Conservation (phyloP, 345 rosid genomes). For the Populus euphratica region DNA sequence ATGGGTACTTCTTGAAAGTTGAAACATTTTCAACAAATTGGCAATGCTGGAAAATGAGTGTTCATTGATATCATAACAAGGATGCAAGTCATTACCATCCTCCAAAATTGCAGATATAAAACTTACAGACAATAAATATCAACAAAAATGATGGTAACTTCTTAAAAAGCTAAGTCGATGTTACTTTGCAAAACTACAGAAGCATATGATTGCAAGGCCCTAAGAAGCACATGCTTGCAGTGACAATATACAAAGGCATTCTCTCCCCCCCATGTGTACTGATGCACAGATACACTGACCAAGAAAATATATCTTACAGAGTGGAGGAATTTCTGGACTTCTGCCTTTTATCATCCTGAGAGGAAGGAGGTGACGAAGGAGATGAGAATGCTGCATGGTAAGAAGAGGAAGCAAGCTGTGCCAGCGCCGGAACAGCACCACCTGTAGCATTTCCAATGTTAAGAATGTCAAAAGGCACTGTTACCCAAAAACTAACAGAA, state of each 20-base stretch:
- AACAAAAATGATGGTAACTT: too few relatives aligned
- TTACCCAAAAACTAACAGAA: background rate
- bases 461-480: background rate
- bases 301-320: slow-evolving; percentile 19
- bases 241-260: background rate
- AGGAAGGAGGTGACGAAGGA: slow-evolving; percentile 38
- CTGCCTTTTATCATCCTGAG: slow-evolving; percentile 49
- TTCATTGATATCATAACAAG: too few relatives aligned
- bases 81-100: too few relatives aligned
- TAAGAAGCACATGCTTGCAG: background rate
- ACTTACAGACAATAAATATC: too few relatives aligned
- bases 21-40: too few relatives aligned
- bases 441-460: slow-evolving; percentile 41
- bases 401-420: slow-evolving; percentile 81
- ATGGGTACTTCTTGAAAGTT: too few relatives aligned
- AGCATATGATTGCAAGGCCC: background rate
- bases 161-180: too few relatives aligned
- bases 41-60: too few relatives aligned
- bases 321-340: slow-evolving; percentile 54
- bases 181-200: too few relatives aligned
- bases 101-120: too few relatives aligned
- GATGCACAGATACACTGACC: background rate
- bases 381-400: slow-evolving; percentile 62
- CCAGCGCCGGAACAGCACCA: slow-evolving; percentile 77
- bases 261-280: background rate